Conservation (phyloP, 768 basidiomycete genomes). For the Rhodosporidiobolus sp. region DNA sequence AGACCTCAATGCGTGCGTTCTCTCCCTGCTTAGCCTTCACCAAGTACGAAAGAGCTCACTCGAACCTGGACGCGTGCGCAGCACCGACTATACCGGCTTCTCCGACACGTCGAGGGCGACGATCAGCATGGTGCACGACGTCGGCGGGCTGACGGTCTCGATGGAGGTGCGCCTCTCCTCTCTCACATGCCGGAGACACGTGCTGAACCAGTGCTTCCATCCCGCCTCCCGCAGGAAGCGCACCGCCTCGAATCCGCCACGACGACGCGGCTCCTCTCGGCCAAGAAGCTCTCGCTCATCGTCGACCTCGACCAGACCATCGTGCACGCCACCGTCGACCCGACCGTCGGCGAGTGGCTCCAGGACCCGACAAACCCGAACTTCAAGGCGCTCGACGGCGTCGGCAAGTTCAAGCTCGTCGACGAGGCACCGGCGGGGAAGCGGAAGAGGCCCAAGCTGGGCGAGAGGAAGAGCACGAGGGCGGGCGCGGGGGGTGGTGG, state of each 20-base stretch:
- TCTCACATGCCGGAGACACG: neutral
- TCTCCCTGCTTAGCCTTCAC: slow-evolving; percentile 30
- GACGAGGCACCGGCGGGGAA: slow-evolving; percentile 63
- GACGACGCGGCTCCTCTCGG: slow-evolving; percentile 68
- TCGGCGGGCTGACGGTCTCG: slow-evolving; percentile 47
- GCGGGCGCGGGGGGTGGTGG: neutral
- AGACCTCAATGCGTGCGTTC: slow-evolving; percentile 80
- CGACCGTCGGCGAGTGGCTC: slow-evolving; percentile 97
- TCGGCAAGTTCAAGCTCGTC: slow-evolving; percentile 79
- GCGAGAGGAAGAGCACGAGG: slow-evolving; percentile 58
- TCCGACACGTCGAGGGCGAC: slow-evolving; percentile 80
- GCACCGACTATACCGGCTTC: slow-evolving; percentile 82
- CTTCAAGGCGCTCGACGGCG: slow-evolving; percentile 84
- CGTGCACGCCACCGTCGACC: slow-evolving; percentile 97
- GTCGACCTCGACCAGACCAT: slow-evolving; percentile 99
- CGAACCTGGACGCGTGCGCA: slow-evolving; percentile 39
- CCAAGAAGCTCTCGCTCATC: slow-evolving; percentile 82
- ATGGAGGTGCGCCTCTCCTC: slow-evolving; percentile 11
- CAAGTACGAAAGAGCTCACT: neutral
- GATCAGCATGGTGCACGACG: slow-evolving; percentile 92
- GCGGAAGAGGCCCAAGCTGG: neutral
- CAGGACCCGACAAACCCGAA: slow-evolving; percentile 81
- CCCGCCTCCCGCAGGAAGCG: slow-evolving; percentile 59
- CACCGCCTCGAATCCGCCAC: slow-evolving; percentile 80
- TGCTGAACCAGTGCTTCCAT: neutral